Percentiles rank a stretch among this genome's conserved stretches.
Conservation (phyloP, 768 basidiomycete species). For the Termitomyces sp. region DNA sequence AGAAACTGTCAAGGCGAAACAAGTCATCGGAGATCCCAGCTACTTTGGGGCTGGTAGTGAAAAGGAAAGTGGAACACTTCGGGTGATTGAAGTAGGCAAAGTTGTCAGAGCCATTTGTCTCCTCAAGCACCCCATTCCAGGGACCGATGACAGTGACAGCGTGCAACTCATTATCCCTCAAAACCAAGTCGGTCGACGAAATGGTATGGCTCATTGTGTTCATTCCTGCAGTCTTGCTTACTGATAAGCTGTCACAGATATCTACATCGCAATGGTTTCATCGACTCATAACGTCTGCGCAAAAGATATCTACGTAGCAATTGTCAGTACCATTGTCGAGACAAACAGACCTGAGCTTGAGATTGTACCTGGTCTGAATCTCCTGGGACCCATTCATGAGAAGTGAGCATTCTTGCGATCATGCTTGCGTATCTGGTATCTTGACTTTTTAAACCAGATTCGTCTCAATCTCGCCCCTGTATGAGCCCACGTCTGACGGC, state of each 20-base stretch:
- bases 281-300: slow-evolving; percentile 97
- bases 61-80: slow-evolving; percentile 68
- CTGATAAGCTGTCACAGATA: slow-evolving; percentile 54
- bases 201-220: slow-evolving; percentile 58
- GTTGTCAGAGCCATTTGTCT: slow-evolving; percentile 97
- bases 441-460: slow-evolving; percentile 53
- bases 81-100: slow-evolving; percentile 89
- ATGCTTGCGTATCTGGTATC: not conserved
- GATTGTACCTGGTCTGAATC: slow-evolving; percentile 86
- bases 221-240: not conserved
- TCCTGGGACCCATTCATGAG: slow-evolving; percentile 90
- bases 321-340: slow-evolving; percentile 98
- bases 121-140: slow-evolving; percentile 97
- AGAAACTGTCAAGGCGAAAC: slow-evolving; percentile 95
- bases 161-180: slow-evolving; percentile 98
- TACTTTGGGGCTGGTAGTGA: slow-evolving; percentile 85
- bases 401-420: slow-evolving; percentile 58
- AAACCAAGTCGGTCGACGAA: slow-evolving; percentile 90
- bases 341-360: slow-evolving; percentile 89
- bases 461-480: slow-evolving; percentile 82
- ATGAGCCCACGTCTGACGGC: slow-evolving; percentile 84
- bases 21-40: slow-evolving; percentile 96
- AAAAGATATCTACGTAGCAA: slow-evolving; percentile 92
- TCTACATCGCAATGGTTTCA: slow-evolving; percentile 98
- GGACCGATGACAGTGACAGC: slow-evolving; percentile 93